Evolutionary conservation across 805 yeast species (phyloP), one percentile per base, ranked within the genome.

Genomic region (Kodamaea neixiangensis): DNA sequence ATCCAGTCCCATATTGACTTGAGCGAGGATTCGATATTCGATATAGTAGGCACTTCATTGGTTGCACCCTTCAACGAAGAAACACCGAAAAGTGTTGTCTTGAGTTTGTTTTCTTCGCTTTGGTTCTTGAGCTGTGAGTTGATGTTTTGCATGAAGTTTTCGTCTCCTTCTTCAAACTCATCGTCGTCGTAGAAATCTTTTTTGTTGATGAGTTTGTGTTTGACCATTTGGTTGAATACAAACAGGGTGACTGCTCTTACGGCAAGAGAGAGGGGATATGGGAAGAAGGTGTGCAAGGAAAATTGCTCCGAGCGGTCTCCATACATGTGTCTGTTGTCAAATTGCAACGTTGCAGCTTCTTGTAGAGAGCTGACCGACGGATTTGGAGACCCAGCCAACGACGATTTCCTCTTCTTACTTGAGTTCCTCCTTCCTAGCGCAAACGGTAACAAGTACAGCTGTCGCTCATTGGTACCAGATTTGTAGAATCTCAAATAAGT

Each of bases 391-490:
- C 19, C 43, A 25, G 21, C 34, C 39, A 17, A 38, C 31, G 44
- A 7, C 22, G 50, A 11, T 10, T 41, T 19, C 15, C 52, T 18
- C 44, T 43, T 51, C 46, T 59, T 59, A 46, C 51, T 44, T 7
- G 63, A 58, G 43, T 54, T 51, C 41, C 54, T 59, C 31, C 66
- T 57, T 43, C 54, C 57, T 11, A 61, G 46, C 1, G 65, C 48
- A 48, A 63, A 55, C 35, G 80, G 80, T n/a, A 75, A 56, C 40
- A 75, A 47, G 45, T 73, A 69, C n/a, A 76, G 63, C 52, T 74
- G 77, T 51, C 77, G 59, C 14, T 75, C 79, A 55, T 73, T 72
- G 1, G 77, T 64, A 15, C 77, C 76, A 39, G 66, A 59, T 58
- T 75, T 74, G 54, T 61, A 65, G 54, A 67, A 73, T 40, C 80